A percentile compares a stretch with the other conserved stretches of the same genome.
phyloP scores from a whole-genome alignment of 1,139 yeast species.

The Protomyces arabidopsidicola region DNA sequence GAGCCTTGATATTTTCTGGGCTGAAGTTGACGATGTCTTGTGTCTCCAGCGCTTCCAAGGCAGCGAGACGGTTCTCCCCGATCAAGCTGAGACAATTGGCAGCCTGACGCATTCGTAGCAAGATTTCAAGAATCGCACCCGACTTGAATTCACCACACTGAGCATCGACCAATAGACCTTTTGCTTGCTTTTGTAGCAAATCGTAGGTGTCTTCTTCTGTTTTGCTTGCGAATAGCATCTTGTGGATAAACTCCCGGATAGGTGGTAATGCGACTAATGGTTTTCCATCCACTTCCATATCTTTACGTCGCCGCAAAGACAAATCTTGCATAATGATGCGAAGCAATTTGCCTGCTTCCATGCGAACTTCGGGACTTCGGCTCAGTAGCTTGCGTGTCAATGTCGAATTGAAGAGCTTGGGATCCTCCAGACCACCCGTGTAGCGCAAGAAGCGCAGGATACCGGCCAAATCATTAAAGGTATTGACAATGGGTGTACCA shows the following conservation, averaged over 20 bases:
- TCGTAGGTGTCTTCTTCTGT: conserved; percentile 64
- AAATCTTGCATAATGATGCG: conserved; percentile 81
- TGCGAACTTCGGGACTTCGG: conserved; percentile 7
- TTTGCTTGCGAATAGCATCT: conserved; percentile 53
- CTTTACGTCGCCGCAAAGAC: conserved; percentile 76
- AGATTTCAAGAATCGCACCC: conserved; percentile 75
- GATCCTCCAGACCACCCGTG: conserved; percentile 80
- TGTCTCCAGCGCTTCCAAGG: conserved; percentile 15
- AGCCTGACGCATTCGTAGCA: conserved; percentile 74
- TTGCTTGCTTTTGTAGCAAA: conserved; percentile 67
- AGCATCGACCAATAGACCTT: conserved; percentile 54
- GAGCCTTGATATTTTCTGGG: conserved; percentile 28
- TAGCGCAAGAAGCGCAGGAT: conserved; percentile 75
- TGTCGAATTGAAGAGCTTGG: conserved; percentile 61
- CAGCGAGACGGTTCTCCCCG: conserved; percentile 21
- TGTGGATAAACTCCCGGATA: conserved; percentile 39
- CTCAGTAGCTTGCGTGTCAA: conserved; percentile 47
- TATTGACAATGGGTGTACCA: conserved; percentile 90
- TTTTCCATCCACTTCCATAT: conserved; percentile 63
- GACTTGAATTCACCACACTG: conserved; percentile 70
- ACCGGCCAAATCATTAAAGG: conserved; percentile 80
- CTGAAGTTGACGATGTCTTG: conserved; percentile 25
- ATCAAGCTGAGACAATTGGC: conserved; percentile 68
- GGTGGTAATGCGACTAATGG: conserved; percentile 75
- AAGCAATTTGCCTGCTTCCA: conserved; percentile 65